A percentile compares a stretch with the other conserved stretches of the same genome.
phyloP scores from a whole-genome alignment of 805 yeast species.

The Ogataea methylovora region DNA sequence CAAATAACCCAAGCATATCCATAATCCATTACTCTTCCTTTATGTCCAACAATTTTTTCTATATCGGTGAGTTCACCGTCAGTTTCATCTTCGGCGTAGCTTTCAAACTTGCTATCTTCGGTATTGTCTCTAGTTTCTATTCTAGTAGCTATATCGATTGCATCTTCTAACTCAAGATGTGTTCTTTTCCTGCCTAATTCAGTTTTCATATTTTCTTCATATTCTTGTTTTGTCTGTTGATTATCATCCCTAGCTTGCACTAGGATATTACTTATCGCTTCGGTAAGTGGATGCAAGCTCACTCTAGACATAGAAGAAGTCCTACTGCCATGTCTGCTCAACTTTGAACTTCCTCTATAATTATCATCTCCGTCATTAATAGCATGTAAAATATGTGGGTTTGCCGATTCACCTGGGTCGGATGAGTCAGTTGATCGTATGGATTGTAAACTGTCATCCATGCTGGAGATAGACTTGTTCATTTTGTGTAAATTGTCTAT shows the following conservation, averaged over 20 bases:
- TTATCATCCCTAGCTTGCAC: slow-evolving; percentile 18
- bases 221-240: slow-evolving; percentile 9
- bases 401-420: too few relatives aligned
- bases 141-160: slow-evolving; percentile 11
- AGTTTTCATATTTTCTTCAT: slow-evolving; percentile 5
- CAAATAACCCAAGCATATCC: slow-evolving; percentile 55
- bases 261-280: slow-evolving; percentile 5
- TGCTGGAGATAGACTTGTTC: too few relatives aligned
- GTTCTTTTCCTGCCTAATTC: slow-evolving; percentile 12
- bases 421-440: too few relatives aligned
- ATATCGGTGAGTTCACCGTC: background rate
- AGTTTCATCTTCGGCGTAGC: background rate
- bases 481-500: too few relatives aligned
- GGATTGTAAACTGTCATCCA: too few relatives aligned
- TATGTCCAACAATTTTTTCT: slow-evolving; percentile 22
- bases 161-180: slow-evolving; percentile 16
- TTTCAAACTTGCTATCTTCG: background rate
- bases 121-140: background rate
- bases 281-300: too few relatives aligned
- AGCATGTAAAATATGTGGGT: too few relatives aligned
- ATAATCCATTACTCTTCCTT: slow-evolving; percentile 24
- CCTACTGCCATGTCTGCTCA: too few relatives aligned
- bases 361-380: too few relatives aligned
- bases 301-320: too few relatives aligned
- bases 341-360: too few relatives aligned